Conservation (phyloP, 2,329 filamentous ascomycete species). For the Fusarium musae region DNA sequence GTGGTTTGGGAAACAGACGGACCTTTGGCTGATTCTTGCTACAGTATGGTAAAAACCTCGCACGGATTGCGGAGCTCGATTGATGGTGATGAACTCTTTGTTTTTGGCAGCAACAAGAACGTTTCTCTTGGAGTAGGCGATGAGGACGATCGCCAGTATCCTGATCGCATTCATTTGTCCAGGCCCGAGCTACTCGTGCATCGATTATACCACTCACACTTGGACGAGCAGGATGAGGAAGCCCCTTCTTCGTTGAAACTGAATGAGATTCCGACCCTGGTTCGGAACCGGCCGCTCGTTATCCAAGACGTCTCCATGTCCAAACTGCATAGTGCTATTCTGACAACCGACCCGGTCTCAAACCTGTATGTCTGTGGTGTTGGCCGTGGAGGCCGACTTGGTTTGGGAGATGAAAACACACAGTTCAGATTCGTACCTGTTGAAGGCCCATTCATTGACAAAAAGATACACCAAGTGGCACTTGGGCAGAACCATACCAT, state of each 20-base stretch:
- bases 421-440: slow-evolving; percentile 88
- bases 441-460: slow-evolving; percentile 78
- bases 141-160: slow-evolving; percentile 92
- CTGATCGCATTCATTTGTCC: slow-evolving; percentile 81
- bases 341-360: slow-evolving; percentile 87
- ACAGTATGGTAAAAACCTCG: slow-evolving; percentile 34
- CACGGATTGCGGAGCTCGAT: slow-evolving; percentile 34
- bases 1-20: slow-evolving; percentile 24
- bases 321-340: slow-evolving; percentile 88
- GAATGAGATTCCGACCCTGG: slow-evolving; percentile 75
- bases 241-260: slow-evolving; percentile 43
- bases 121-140: slow-evolving; percentile 93
- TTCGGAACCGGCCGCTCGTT: slow-evolving; percentile 76
- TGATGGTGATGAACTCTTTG: slow-evolving; percentile 84
- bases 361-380: slow-evolving; percentile 95
- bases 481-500: slow-evolving; percentile 93
- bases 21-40: slow-evolving; percentile 28
- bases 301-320: slow-evolving; percentile 88
- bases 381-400: slow-evolving; percentile 88
- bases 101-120: slow-evolving; percentile 97
- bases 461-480: slow-evolving; percentile 79
- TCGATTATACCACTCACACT: slow-evolving; percentile 76
- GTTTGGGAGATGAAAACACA: slow-evolving; percentile 89
- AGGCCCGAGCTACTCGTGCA: slow-evolving; percentile 82
- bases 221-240: slow-evolving; percentile 58